These are phyloP conservation scores for Cladosporium cucumerinum DNA, from an alignment of 2,329 filamentous ascomycete species.

Conservation along the genomic window DNA sequence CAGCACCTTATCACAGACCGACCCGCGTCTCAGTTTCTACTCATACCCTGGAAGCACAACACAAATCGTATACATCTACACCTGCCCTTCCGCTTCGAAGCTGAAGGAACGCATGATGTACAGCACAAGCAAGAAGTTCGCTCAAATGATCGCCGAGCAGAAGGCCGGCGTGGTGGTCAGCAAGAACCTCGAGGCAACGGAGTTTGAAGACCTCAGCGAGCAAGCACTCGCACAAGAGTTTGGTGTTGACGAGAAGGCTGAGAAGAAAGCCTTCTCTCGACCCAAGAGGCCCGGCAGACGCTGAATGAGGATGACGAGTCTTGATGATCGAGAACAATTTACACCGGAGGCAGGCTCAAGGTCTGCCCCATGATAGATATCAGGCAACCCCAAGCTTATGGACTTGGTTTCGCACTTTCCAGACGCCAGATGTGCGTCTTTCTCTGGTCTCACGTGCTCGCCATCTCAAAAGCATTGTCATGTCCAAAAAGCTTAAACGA, in stretches of 20 bases:
- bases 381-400: background rate
- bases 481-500: background rate
- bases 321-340: background rate
- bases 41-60: constrained; percentile 56
- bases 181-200: constrained; percentile 64
- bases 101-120: constrained; percentile 87
- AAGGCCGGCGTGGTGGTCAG: constrained; percentile 64
- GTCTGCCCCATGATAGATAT: background rate
- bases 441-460: background rate
- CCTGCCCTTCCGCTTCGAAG: constrained; percentile 67
- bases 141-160: constrained; percentile 61
- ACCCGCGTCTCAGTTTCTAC: constrained; percentile 78
- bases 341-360: background rate
- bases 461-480: background rate
- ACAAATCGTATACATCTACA: constrained; percentile 74
- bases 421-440: background rate
- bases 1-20: constrained; percentile 53
- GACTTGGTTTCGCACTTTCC: background rate
- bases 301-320: constrained; percentile 26
- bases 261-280: constrained; percentile 66
- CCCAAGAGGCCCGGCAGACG: constrained; percentile 73
- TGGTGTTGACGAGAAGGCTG: constrained; percentile 43
- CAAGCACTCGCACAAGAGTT: constrained; percentile 63
- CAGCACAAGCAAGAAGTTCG: constrained; percentile 55
- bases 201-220: constrained; percentile 68